A percentile compares a stretch with the other conserved stretches of the same genome.
Evolutionary conservation across 2,329 filamentous ascomycete genomes (phyloP).

Genomic region (Hysterium pulicare): DNA sequence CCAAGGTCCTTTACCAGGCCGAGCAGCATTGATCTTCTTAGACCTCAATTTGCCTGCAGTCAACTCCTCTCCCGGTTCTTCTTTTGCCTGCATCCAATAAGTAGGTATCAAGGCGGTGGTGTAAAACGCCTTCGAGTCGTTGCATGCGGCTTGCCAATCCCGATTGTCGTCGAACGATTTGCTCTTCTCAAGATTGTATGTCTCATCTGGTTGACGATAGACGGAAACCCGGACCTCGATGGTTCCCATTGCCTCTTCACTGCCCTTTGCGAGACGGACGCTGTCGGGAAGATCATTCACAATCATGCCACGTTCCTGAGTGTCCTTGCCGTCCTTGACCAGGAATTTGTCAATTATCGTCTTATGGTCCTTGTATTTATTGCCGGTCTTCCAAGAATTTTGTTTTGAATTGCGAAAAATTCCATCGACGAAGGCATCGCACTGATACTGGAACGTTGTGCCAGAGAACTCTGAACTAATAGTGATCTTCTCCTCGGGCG

Average conservation of each 20-base stretch:
- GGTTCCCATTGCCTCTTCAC: constrained; percentile 23
- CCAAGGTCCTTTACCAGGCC: constrained; percentile 35
- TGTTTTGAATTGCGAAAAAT: constrained; percentile 20
- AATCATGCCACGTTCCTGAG: constrained; percentile 4
- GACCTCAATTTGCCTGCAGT: too few species aligned
- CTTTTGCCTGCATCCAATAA: too few species aligned
- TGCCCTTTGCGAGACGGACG: constrained; percentile 2
- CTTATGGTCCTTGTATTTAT: constrained; percentile 19
- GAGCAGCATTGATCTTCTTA: constrained; percentile 7
- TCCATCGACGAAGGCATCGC: constrained; percentile 40
- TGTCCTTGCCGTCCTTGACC: constrained; percentile 9
- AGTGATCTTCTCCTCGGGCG: constrained; percentile 26
- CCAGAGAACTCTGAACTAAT: constrained; percentile 32
- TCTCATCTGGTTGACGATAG: constrained; percentile 17
- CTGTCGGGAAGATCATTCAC: constrained; percentile 1
- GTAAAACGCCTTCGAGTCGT: too few species aligned
- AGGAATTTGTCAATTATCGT: constrained; percentile 13
- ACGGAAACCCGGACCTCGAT: constrained; percentile 32
- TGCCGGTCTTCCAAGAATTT: constrained; percentile 9
- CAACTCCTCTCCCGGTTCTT: too few species aligned
- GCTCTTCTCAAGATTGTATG: constrained; percentile 9
- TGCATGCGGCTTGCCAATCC: too few species aligned
- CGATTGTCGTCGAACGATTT: constrained; percentile 13
- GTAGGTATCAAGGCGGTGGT: too few species aligned
- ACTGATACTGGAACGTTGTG: constrained; percentile 23